Conservation (phyloP, 108 stramenopile genomes). For the Nitzschia palea region DNA sequence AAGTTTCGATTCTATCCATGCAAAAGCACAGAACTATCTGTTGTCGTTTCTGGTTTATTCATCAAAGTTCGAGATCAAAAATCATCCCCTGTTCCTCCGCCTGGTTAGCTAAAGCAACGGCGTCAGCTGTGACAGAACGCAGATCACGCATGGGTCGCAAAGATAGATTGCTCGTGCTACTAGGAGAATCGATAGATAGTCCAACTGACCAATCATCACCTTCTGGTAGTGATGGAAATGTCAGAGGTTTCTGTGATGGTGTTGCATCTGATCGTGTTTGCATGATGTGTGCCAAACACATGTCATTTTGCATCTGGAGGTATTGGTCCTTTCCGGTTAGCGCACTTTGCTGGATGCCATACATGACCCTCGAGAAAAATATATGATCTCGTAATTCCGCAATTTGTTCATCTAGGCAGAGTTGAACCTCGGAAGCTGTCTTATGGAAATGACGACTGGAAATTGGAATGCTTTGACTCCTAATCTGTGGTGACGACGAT, state of each 20-base stretch:
- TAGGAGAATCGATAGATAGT: not conserved
- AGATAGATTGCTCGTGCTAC: not conserved
- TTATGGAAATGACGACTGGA: slow-evolving; percentile 17
- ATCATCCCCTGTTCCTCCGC: slow-evolving; percentile 7
- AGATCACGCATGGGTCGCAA: not conserved
- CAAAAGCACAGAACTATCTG: too few relatives aligned
- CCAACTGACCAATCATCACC: slow-evolving; percentile 14
- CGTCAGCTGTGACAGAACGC: not conserved
- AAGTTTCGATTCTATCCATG: too few relatives aligned
- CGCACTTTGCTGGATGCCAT: slow-evolving; percentile 34
- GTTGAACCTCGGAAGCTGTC: slow-evolving; percentile 43
- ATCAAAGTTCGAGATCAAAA: slow-evolving; percentile 30
- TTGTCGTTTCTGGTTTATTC: too few relatives aligned
- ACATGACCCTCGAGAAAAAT: slow-evolving; percentile 45
- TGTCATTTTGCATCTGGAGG: slow-evolving; percentile 9
- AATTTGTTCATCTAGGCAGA: slow-evolving; percentile 47
- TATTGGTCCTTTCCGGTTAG: slow-evolving; percentile 7
- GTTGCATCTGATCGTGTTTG: slow-evolving; percentile 13
- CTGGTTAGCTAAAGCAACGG: not conserved
- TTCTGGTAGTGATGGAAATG: not conserved
- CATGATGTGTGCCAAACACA: slow-evolving; percentile 22
- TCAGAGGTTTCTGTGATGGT: not conserved
- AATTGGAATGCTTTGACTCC: slow-evolving; percentile 30
- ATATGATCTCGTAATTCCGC: slow-evolving; percentile 50
- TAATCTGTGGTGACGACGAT: slow-evolving; percentile 24